Base-by-base conservation (phyloP, 2,329 filamentous ascomycete genomes). In the Gnomoniopsis smithogilvyi region DNA sequence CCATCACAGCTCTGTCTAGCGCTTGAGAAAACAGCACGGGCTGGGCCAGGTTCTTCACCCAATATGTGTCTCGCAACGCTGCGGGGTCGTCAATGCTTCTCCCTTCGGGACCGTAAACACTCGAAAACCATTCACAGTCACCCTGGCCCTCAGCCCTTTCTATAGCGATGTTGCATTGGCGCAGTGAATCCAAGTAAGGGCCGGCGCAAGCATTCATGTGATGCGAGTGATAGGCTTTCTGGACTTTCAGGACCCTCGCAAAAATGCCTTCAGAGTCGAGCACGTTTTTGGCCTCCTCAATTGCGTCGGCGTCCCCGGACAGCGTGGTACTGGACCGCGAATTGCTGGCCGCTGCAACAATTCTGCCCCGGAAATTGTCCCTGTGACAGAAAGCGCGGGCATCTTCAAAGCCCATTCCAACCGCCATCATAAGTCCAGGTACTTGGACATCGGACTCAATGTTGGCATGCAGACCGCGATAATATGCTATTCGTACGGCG, bases 141-240 rank as follows among this genome's bases (percentile, higher is more conserved):
- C 6, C 17, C 10, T 21, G 19, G 10, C 15, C 15, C 43, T 6
- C 26, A 4, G 26, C 26, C 8, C 4, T 15, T 21, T 19, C 21
- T 11, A 22, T 11, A 4, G 14, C 4, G n/a, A 46, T 46, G 43
- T 21, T 11, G 10, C 43, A 46, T 11, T n/a, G 10, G n/a, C 22
- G 10, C 14, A 46, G n/a, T 10, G 14, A 19, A 2, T 21, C 26
- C 10, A 12, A n/a, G 49, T 51, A 51, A 6, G 26, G n/a, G 10
- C 19, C 30, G 14, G 26, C 33, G 21, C 49, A 51, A 7, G 14
- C 14, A 11, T 8, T 4, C 73, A 78, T 78, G 53, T 77, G 73
- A 21, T 70, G 69, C 0, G 73, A 75, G 58, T 76, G 73, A 56
- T 78, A 79, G 0, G 77, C 77, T 15, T 60, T 72, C 54, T 76